phyloP scores from a whole-genome alignment of 257 asterid species.

The Lycium barbarum region DNA sequence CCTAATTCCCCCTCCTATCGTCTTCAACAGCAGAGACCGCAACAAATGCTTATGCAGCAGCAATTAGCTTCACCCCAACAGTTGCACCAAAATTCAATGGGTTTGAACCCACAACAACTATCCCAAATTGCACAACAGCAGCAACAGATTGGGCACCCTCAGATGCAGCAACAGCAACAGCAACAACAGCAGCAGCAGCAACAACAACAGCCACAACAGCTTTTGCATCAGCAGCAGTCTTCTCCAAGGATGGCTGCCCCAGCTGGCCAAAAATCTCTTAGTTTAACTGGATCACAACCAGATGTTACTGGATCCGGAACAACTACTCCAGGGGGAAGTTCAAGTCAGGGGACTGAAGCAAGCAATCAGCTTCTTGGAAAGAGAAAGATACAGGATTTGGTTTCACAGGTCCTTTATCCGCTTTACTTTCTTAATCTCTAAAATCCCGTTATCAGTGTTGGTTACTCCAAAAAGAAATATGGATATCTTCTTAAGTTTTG shows the following conservation, averaged over 20 bases:
- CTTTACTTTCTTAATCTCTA: conserved; percentile 20
- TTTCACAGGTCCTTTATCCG: conserved; percentile 68
- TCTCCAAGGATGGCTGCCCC: conserved; percentile 72
- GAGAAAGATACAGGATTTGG: conserved; percentile 88
- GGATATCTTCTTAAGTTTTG: neutral
- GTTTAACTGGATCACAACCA: conserved; percentile 93
- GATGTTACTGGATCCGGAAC: conserved; percentile 91
- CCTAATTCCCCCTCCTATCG: conserved; percentile 74
- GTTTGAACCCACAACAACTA: conserved; percentile 69
- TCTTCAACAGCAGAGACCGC: conserved; percentile 66
- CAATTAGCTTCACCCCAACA: conserved; percentile 64
- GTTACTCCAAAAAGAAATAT: conserved; percentile 7
- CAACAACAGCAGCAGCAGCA: conserved; percentile 52
- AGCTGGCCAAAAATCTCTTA: conserved; percentile 75
- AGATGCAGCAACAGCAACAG: conserved; percentile 62
- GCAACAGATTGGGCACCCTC: conserved; percentile 65
- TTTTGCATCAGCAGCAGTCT: conserved; percentile 64
- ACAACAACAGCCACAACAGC: conserved; percentile 49
- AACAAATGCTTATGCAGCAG: conserved; percentile 66
- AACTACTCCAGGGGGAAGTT: conserved; percentile 91
- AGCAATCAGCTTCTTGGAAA: conserved; percentile 90
- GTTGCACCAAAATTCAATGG: conserved; percentile 66
- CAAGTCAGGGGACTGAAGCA: conserved; percentile 94
- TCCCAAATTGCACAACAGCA: conserved; percentile 85
- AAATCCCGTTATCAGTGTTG: conserved; percentile 12